Conservation (phyloP, 106 monocot genomes). For the Acorus gramineus region DNA sequence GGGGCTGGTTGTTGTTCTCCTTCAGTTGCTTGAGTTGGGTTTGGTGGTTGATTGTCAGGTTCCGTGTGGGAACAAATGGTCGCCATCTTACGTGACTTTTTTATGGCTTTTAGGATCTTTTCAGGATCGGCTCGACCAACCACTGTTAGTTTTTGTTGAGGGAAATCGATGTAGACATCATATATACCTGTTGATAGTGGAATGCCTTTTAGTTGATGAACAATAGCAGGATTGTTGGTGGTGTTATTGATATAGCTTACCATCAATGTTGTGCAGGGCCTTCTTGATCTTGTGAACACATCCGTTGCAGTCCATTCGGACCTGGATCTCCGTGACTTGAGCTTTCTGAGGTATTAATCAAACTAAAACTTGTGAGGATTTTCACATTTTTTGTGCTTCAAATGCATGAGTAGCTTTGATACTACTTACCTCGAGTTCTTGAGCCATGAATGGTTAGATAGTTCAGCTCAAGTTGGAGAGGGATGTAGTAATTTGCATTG, state of each 20-base stretch:
- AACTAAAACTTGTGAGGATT: not conserved
- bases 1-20: no score
- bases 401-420: no score
- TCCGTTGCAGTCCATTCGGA: constrained; percentile 64
- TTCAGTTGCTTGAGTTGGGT: no score
- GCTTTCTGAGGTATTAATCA: constrained; percentile 18
- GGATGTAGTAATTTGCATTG: no score
- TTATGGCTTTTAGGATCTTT: constrained; percentile 45
- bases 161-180: constrained; percentile 26
- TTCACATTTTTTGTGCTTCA: no score
- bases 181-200: constrained; percentile 27
- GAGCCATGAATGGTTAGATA: constrained; percentile 10
- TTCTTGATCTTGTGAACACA: constrained; percentile 53
- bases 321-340: constrained; percentile 34
- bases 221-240: not conserved
- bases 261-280: constrained; percentile 35
- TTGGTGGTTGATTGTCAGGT: not conserved
- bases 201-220: not conserved
- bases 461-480: no score
- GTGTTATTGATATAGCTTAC: constrained; percentile 12
- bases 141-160: constrained; percentile 49
- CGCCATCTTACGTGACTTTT: constrained; percentile 45
- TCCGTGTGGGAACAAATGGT: constrained; percentile 58
- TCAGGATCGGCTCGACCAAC: constrained; percentile 46
- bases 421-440: constrained; percentile 21